Conservation (phyloP, 2,329 filamentous ascomycete genomes). For the Didymella pomorum region DNA sequence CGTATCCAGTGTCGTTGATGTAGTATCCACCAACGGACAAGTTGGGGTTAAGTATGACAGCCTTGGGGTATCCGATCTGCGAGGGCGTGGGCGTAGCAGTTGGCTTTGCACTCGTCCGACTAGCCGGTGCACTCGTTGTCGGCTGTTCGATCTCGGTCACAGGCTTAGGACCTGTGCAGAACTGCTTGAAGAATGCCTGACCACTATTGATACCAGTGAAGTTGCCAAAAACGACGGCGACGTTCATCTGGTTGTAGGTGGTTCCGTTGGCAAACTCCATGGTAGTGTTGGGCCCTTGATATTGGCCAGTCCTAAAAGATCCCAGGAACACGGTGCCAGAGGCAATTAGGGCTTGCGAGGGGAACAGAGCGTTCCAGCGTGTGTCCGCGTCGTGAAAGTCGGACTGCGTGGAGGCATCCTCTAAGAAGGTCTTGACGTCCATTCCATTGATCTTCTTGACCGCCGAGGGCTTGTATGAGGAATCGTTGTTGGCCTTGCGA, state of each 20-base stretch:
- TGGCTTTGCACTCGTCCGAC: conserved; percentile 26
- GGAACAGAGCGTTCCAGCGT: conserved; percentile 53
- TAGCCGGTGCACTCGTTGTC: conserved; percentile 21
- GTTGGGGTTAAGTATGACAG: conserved; percentile 46
- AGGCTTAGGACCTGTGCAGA: conserved; percentile 43
- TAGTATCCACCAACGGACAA: conserved; percentile 57
- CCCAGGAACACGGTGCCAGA: conserved; percentile 39
- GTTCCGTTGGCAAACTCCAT: conserved; percentile 51
- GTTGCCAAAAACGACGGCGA: conserved; percentile 42
- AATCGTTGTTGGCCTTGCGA: conserved; percentile 33
- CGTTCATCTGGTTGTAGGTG: conserved; percentile 37
- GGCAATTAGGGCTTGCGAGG: conserved; percentile 44
- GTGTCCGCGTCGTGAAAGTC: conserved; percentile 52
- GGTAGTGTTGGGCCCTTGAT: conserved; percentile 46
- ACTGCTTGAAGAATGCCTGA: conserved; percentile 51
- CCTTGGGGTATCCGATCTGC: conserved; percentile 50
- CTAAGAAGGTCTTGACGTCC: conserved; percentile 44
- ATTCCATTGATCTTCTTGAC: conserved; percentile 51
- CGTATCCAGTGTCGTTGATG: conserved; percentile 50
- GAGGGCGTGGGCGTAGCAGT: conserved; percentile 37
- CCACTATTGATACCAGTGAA: conserved; percentile 52
- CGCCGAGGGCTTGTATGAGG: conserved; percentile 46
- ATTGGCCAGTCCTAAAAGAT: conserved; percentile 42
- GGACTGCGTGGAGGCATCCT: conserved; percentile 41
- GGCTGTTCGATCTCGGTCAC: conserved; percentile 21